Evolutionary conservation across 1,139 yeast species (phyloP), one percentile per base, ranked within the genome.

Genomic region (Debaryomyces sp.): DNA sequence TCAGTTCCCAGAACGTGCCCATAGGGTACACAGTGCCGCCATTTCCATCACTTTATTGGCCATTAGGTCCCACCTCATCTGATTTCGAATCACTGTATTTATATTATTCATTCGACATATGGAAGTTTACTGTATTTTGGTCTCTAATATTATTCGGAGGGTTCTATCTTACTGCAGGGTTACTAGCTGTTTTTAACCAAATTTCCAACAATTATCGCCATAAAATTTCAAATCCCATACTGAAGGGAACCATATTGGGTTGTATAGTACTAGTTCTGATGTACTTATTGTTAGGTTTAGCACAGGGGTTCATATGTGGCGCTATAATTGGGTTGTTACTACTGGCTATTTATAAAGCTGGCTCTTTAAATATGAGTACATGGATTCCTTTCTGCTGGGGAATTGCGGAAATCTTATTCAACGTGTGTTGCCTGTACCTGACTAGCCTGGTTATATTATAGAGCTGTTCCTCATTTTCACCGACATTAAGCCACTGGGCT

Each of bases 321-420:
- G 82, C 94, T 0, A 75, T 90, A 9, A 77, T 87, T 35, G 97
- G 97, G 0, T 70, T 91, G 12, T 66, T 83, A 23, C 49, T 72
- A 13, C 70, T 71, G 58, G 89, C 91, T 2, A 79, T 90, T 4
- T 91, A 91, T 67, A 75, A 79, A 48, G 85, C 96, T 0, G 96
- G 91, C 0, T 71, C 83, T 12, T 80, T 91, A 62, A 80, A 88
- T 22, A 88, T 92, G 94, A 86, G 96, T 26, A 88, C 97, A 0
- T 92, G 98, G 98, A 82, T 91, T 9, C 98, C 98, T 1, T 77
- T 91, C 57, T 80, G 87, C 44, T 89, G 94, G 84, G 94, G 85
- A 0, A 70, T 87, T 5, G 79, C 86, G 2, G 84, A 82, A 58
- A 77, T 88, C 12, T 61, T 90, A 43, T 87, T 80, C 64, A 82